Evolutionary conservation across 306 rosid species (phyloP).

Genomic region (Gastrolobium bilobum): DNA sequence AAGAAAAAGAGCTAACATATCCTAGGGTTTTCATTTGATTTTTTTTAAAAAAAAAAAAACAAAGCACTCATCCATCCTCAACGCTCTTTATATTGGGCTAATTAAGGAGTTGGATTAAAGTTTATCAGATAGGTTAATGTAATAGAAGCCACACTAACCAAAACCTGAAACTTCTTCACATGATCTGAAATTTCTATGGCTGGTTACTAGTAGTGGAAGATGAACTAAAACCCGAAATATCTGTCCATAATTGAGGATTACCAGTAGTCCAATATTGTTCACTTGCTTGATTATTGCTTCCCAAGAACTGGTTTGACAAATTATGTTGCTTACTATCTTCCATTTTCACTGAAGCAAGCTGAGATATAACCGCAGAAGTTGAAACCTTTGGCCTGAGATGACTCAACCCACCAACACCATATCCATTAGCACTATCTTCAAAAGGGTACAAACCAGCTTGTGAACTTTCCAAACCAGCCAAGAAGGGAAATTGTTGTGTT

Average conservation of each 20-base stretch:
- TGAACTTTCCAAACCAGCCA: constrained; percentile 64
- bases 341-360: constrained; percentile 67
- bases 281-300: constrained; percentile 46
- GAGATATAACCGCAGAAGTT: constrained; percentile 48
- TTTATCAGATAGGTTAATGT: constrained; percentile 38
- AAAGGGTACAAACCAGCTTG: constrained; percentile 52
- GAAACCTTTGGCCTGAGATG: constrained; percentile 55
- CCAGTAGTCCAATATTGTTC: constrained; percentile 68
- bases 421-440: constrained; percentile 44
- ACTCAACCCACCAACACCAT: neutral
- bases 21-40: constrained; percentile 59
- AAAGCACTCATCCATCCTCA: constrained; percentile 30
- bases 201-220: constrained; percentile 65
- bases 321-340: constrained; percentile 63
- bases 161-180: constrained; percentile 28
- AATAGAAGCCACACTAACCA: constrained; percentile 44
- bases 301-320: constrained; percentile 69
- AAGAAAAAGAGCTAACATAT: constrained; percentile 49
- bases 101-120: constrained; percentile 1
- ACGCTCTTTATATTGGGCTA: constrained; percentile 35
- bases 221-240: constrained; percentile 69
- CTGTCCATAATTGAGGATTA: constrained; percentile 63
- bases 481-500: constrained; percentile 67
- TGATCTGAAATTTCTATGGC: constrained; percentile 40
- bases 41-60: constrained; percentile 3